These are phyloP conservation scores for Podaxis sp. DNA, from an alignment of 768 basidiomycete species.

Conservation along the genomic window DNA sequence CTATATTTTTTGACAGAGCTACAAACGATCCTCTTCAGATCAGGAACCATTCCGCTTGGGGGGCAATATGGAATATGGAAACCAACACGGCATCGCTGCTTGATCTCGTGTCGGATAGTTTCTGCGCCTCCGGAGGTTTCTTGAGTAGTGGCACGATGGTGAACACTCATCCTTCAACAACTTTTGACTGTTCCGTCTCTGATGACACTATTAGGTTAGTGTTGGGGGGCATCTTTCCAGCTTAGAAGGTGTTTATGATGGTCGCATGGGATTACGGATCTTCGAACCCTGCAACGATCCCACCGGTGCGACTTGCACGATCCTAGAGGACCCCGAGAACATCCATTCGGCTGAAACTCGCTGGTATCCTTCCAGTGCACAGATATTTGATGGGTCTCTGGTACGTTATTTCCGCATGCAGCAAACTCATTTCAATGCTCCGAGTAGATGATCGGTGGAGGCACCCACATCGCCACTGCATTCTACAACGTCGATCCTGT, in stretches of 20 bases:
- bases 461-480: slow-evolving; percentile 29
- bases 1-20: slow-evolving; percentile 25
- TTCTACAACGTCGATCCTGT: slow-evolving; percentile 64
- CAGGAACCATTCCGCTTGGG: slow-evolving; percentile 41
- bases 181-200: neutral
- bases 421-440: neutral
- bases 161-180: slow-evolving; percentile 3
- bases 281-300: slow-evolving; percentile 34
- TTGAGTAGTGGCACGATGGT: slow-evolving; percentile 38
- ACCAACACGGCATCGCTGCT: slow-evolving; percentile 32
- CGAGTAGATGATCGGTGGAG: slow-evolving; percentile 24
- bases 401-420: slow-evolving; percentile 17
- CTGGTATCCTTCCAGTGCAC: slow-evolving; percentile 37
- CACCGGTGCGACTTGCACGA: slow-evolving; percentile 23
- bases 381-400: slow-evolving; percentile 28
- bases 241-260: slow-evolving; percentile 23
- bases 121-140: slow-evolving; percentile 38
- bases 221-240: slow-evolving; percentile 26
- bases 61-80: slow-evolving; percentile 37
- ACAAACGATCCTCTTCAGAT: slow-evolving; percentile 36
- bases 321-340: slow-evolving; percentile 30
- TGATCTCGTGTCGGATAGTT: slow-evolving; percentile 31
- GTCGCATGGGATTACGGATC: slow-evolving; percentile 31
- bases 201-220: slow-evolving; percentile 18
- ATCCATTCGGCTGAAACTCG: slow-evolving; percentile 32